A percentile compares a stretch with the other conserved stretches of the same genome.
phyloP scores from a whole-genome alignment of 2,329 filamentous ascomycete genomes.

The Lachnellula hyalina region DNA sequence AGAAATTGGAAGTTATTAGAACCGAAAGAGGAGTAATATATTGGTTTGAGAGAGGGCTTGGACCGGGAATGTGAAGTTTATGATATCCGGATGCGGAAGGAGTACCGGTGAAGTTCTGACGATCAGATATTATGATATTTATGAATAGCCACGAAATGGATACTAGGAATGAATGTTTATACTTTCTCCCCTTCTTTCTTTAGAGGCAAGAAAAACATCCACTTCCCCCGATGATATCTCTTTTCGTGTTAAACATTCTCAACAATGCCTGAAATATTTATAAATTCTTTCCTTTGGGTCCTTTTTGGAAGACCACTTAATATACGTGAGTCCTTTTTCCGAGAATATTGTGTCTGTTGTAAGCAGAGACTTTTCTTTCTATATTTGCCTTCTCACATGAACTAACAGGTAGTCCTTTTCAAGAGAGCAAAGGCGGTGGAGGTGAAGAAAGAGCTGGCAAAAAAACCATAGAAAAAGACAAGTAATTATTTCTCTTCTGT shows the following conservation, averaged over 20 bases:
- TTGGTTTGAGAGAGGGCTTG: background rate
- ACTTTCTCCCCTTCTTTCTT: too few relatives aligned
- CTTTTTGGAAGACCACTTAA: too few relatives aligned
- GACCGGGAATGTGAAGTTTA: background rate
- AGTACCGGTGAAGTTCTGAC: background rate
- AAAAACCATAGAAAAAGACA: background rate
- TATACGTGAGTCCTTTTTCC: too few relatives aligned
- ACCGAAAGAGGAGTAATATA: background rate
- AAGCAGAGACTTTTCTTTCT: too few relatives aligned
- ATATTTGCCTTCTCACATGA: background rate
- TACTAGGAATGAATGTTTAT: background rate
- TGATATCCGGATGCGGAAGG: background rate
- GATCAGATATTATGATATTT: background rate
- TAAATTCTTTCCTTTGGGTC: too few relatives aligned
- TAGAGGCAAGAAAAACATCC: too few relatives aligned
- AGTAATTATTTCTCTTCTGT: background rate
- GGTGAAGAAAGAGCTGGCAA: background rate
- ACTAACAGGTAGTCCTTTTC: too few relatives aligned
- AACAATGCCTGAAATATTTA: too few relatives aligned
- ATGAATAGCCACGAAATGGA: background rate
- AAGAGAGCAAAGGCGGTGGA: background rate
- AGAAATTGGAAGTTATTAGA: constrained; percentile 11
- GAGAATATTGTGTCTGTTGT: too few relatives aligned
- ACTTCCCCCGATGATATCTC: too few relatives aligned
- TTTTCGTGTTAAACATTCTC: too few relatives aligned